Percentiles rank a stretch among this genome's conserved stretches.
phyloP scores from a whole-genome alignment of 2,329 filamentous ascomycete genomes.

The Penicillium janthinellum region DNA sequence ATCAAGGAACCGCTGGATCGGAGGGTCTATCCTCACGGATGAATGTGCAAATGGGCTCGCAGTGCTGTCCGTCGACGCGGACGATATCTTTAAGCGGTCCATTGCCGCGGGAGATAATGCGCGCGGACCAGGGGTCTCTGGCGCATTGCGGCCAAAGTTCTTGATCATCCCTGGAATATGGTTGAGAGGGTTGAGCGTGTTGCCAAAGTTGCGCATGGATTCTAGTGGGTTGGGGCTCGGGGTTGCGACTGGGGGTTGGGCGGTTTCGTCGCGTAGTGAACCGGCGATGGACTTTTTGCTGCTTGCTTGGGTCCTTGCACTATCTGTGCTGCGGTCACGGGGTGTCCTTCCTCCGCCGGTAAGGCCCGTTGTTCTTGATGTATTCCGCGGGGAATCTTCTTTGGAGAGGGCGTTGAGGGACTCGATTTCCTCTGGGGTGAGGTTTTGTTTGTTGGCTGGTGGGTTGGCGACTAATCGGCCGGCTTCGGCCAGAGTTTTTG shows the following conservation, averaged over 20 bases:
- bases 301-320: conserved; percentile 47
- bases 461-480: conserved; percentile 74
- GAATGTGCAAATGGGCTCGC: conserved; percentile 13
- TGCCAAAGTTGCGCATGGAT: conserved; percentile 78
- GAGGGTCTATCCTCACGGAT: conserved; percentile 51
- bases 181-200: conserved; percentile 78
- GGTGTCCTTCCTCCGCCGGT: conserved; percentile 65
- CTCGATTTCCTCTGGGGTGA: conserved; percentile 55
- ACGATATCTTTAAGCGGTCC: conserved; percentile 38
- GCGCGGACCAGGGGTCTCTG: conserved; percentile 48
- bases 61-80: conserved; percentile 21
- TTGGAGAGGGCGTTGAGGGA: conserved; percentile 45
- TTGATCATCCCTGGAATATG: conserved; percentile 76
- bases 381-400: conserved; percentile 37
- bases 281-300: conserved; percentile 42
- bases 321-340: conserved; percentile 78
- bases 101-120: conserved; percentile 45
- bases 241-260: conserved; percentile 23
- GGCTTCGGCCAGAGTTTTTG: conserved; percentile 90
- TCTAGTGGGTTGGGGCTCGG: conserved; percentile 65
- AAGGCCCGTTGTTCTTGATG: conserved; percentile 59
- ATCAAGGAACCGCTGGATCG: conserved; percentile 73
- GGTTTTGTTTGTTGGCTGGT: conserved; percentile 53
- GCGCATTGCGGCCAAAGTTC: conserved; percentile 63
- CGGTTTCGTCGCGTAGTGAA: conserved; percentile 27